These are phyloP conservation scores for Sphagnum contortum DNA, from an alignment of 225 moss, liverwort and hornwort genomes.

Conservation along the genomic window DNA sequence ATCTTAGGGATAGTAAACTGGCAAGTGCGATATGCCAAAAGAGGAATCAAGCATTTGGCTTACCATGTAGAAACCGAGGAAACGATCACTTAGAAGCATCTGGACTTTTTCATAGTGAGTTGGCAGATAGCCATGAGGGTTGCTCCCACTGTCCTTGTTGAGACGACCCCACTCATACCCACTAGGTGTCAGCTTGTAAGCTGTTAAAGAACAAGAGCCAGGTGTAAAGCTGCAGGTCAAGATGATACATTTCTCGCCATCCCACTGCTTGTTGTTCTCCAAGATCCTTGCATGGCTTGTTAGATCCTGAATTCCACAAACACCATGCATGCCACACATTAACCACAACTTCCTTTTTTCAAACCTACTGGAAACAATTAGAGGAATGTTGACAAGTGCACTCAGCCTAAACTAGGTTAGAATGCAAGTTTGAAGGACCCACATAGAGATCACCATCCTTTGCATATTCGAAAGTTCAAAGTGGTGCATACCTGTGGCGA, in stretches of 20 bases:
- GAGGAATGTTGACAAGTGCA: neutral
- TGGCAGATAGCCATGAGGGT: slow-evolving; percentile 94
- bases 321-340: neutral
- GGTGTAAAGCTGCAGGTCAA: slow-evolving; percentile 99
- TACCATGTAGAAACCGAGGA: slow-evolving; percentile 99
- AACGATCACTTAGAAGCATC: slow-evolving; percentile 98
- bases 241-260: slow-evolving; percentile 98
- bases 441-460: no score
- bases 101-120: slow-evolving; percentile 99
- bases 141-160: slow-evolving; percentile 99
- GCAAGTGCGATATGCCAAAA: neutral
- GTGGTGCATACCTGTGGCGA: slow-evolving; percentile 39
- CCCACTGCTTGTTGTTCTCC: slow-evolving; percentile 99
- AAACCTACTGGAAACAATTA: neutral
- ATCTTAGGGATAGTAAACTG: no score
- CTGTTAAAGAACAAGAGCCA: slow-evolving; percentile 98
- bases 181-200: slow-evolving; percentile 97
- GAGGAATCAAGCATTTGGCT: slow-evolving; percentile 3
- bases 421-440: no score
- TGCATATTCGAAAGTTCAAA: no score
- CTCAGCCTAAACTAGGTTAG: neutral
- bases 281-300: slow-evolving; percentile 92
- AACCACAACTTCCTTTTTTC: no score
- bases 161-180: slow-evolving; percentile 99
- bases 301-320: slow-evolving; percentile 41